phyloP scores from a whole-genome alignment of 2,329 filamentous ascomycete species.

The Trichoderma guizhouense region DNA sequence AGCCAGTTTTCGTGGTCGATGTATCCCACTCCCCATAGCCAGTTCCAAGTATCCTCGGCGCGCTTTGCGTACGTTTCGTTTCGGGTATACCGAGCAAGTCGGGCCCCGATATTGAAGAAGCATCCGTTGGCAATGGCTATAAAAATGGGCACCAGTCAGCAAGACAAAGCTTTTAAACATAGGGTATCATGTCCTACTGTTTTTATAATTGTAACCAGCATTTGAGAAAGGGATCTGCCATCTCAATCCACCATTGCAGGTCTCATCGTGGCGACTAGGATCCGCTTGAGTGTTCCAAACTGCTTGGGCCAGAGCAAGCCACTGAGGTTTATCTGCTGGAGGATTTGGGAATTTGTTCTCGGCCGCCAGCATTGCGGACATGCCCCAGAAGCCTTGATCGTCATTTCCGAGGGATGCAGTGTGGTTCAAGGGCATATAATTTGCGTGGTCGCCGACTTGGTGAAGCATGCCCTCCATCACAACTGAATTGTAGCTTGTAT shows the following conservation, averaged over 20 bases:
- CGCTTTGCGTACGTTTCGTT: conserved; percentile 63
- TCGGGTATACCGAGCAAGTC: conserved; percentile 67
- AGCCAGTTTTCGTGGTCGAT: conserved; percentile 59
- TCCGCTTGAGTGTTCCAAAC: conserved; percentile 62
- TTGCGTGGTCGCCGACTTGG: conserved; percentile 54
- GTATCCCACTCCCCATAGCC: conserved; percentile 53
- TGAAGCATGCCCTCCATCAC: conserved; percentile 55
- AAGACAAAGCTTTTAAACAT: fast-evolving
- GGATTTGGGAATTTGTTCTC: conserved; percentile 63
- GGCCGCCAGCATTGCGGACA: conserved; percentile 64
- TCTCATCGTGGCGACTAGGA: conserved; percentile 59
- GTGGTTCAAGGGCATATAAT: conserved; percentile 61
- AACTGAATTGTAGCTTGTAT: conserved; percentile 59
- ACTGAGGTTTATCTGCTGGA: conserved; percentile 50
- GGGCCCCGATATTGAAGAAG: conserved; percentile 63
- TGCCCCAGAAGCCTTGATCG: conserved; percentile 68
- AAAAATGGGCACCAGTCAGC: not conserved
- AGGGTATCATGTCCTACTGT: conserved; percentile 39
- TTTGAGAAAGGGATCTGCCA: conserved; percentile 79
- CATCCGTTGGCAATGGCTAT: conserved; percentile 58
- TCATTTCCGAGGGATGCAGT: conserved; percentile 63
- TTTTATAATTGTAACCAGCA: conserved; percentile 73
- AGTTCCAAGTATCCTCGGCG: conserved; percentile 61
- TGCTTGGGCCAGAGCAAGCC: conserved; percentile 64
- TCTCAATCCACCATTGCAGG: conserved; percentile 66